Base-by-base conservation (phyloP, 305 asterid genomes). In the Caryopteris hybrid region DNA sequence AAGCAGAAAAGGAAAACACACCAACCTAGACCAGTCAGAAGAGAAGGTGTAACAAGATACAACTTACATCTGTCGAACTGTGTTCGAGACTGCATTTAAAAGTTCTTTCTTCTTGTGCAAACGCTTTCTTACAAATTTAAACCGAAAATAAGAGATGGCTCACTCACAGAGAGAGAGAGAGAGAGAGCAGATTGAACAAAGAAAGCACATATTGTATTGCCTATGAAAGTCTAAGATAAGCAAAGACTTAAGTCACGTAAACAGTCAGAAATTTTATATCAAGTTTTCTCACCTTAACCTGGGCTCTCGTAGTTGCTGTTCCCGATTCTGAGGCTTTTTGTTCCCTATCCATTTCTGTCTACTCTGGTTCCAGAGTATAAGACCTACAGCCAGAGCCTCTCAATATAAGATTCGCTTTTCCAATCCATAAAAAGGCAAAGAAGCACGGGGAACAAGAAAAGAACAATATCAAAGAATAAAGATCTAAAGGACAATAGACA, bases 341-440 rank as follows among this genome's bases (percentile, higher is more conserved):
- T 47, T 81, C 76, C 84, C 83, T 56, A 72, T 52, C 98, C 96
- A 92, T 63, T 83, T 84, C 81, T 80, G 84, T 68, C 98, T 76
- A 72, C 18, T 82, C 69, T 84, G 88, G 76, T 77, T 82, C 98
- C 98, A 92, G 34, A 64, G 85, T 69, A 79, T 76, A 61, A 86
- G 83, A 73, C 96, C 98, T 92, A 77, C 60, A 74, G 0, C 33
- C 48, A 29, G 53, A 72, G 51, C 59, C 66, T 61, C 57, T 25
- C 12, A 13, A 46, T 6, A 52, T 68, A 22, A 70, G 61, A 75
- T 64, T 48, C 33, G 22, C 70, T 47, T 48, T 18, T 74, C 69
- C 60, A 69, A 65, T 34, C 61, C 51, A 66, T n/a, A 6, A 66
- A 66, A 39, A 27, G 34, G 50, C 17, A 41, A 18, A 42, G 39